Evolutionary conservation across 805 yeast species (phyloP), one percentile per base, ranked within the genome.

Genomic region (Blastobotrys parvus): DNA sequence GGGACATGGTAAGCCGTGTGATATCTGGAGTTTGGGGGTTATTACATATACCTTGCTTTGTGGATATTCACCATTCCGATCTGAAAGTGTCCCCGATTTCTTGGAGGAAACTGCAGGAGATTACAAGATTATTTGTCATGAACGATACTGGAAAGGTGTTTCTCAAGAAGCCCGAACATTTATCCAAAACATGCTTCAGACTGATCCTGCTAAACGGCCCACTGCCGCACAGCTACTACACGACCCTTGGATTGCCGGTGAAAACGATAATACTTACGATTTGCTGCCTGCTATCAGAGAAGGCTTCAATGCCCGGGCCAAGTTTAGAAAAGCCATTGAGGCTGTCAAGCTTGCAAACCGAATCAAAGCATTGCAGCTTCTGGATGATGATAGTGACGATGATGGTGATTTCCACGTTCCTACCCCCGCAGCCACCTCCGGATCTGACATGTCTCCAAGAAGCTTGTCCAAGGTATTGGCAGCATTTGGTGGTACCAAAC

Each of bases 1-100:
- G 32, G 97, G 96, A 6, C 97, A 90, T 63, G 95, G 96, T 32
- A 86, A 84, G 56, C 90, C 96, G 1, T 90, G 96, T 64, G 98
- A 90, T 61, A 75, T 90, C 43, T 90, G 98, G 98, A 83, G 95
- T 1, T 59, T 90, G 32, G 98, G 98, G 29, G 94, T 90, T 6
- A 86, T 90, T 36, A 77, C 95, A 0, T 92, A 87, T 62, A 89
- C 97, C 0, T 65, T 89, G 37, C 69, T 90, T 36, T 87, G 92
- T 53, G 98, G 98, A 0, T 87, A 88, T 59, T 82, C 94, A 4
- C 96, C 97, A 3, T 87, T 90, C 62, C 67, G 89, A 40, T 78
- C 95, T 0, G 96, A 89, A 57, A 80, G 77, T 38, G 86, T 83
- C 1, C 74, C 72, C 43, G 94, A 84, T 43, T 90, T 92, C 58